Conservation (phyloP, 495 filamentous ascomycete genomes). For the Aspergillus avenaceus region DNA sequence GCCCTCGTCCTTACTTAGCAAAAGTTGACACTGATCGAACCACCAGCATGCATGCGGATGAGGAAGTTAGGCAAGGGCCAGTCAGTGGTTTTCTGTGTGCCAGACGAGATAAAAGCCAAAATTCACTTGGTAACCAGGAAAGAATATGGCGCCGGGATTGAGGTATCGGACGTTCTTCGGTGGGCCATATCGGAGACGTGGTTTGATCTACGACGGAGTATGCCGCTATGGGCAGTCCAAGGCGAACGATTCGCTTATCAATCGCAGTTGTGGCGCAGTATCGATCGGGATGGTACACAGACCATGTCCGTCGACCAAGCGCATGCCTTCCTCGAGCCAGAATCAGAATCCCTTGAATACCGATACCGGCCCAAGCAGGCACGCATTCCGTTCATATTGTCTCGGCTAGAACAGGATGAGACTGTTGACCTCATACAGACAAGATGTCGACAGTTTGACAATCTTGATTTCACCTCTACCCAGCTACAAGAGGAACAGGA, state of each 20-base stretch:
- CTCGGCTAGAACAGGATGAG: not conserved
- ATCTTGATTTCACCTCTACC: constrained; percentile 25
- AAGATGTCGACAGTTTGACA: constrained; percentile 43
- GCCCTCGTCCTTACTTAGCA: not conserved
- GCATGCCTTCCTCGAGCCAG: constrained; percentile 42
- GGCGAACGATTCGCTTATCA: constrained; percentile 43
- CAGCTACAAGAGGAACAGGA: constrained; percentile 66
- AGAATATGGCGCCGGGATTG: constrained; percentile 14
- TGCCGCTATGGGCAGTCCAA: constrained; percentile 60
- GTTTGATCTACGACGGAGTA: constrained; percentile 37
- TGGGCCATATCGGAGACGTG: constrained; percentile 61
- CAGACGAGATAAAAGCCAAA: constrained; percentile 41
- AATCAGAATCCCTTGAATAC: constrained; percentile 42
- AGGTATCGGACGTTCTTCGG: constrained; percentile 47
- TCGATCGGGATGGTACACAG: not conserved
- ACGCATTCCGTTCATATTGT: not conserved
- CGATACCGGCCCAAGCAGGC: constrained; percentile 27
- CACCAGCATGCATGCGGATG: constrained; percentile 65
- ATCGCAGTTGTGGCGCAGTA: constrained; percentile 16
- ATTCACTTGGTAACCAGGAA: constrained; percentile 34
- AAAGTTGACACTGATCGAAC: too few relatives aligned
- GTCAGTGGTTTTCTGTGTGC: constrained; percentile 55
- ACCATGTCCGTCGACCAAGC: constrained; percentile 24
- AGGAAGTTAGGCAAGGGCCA: constrained; percentile 58
- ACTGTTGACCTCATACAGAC: constrained; percentile 26